Evolutionary conservation across 495 filamentous ascomycete genomes (phyloP).

Genomic region (Aspergillus affinis): DNA sequence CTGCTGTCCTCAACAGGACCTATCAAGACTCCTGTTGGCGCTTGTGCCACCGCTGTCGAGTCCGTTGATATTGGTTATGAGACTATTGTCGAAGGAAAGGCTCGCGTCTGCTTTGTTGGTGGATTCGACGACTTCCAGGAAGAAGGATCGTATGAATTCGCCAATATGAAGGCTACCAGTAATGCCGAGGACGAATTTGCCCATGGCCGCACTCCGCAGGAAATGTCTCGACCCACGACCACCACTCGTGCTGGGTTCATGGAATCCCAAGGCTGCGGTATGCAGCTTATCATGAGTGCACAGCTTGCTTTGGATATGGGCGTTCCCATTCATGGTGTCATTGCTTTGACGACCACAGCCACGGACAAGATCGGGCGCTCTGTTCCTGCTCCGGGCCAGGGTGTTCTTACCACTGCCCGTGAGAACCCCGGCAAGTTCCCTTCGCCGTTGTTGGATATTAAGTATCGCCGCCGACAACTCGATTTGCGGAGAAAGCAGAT

Average conservation of each 20-base stretch:
- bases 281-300: constrained; percentile 98
- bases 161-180: constrained; percentile 99
- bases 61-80: constrained; percentile 97
- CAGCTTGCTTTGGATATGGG: constrained; percentile 97
- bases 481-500: constrained; percentile 89
- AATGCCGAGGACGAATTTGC: constrained; percentile 95
- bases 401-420: constrained; percentile 95
- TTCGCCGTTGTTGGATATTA: constrained; percentile 92
- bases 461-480: constrained; percentile 92
- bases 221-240: constrained; percentile 97
- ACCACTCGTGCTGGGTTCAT: constrained; percentile 98
- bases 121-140: constrained; percentile 99
- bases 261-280: constrained; percentile 98
- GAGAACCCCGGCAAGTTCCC: constrained; percentile 89
- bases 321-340: constrained; percentile 93
- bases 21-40: constrained; percentile 97
- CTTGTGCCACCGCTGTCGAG: constrained; percentile 95
- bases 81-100: constrained; percentile 96
- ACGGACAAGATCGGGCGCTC: constrained; percentile 99
- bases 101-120: constrained; percentile 93
- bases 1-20: constrained; percentile 94
- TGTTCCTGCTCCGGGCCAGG: constrained; percentile 92
- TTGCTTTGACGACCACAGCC: constrained; percentile 93
- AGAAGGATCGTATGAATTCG: constrained; percentile 98
- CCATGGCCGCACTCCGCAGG: constrained; percentile 88